phyloP scores from a whole-genome alignment of 805 yeast species.

The Isabelozyma pseudorhagii region DNA sequence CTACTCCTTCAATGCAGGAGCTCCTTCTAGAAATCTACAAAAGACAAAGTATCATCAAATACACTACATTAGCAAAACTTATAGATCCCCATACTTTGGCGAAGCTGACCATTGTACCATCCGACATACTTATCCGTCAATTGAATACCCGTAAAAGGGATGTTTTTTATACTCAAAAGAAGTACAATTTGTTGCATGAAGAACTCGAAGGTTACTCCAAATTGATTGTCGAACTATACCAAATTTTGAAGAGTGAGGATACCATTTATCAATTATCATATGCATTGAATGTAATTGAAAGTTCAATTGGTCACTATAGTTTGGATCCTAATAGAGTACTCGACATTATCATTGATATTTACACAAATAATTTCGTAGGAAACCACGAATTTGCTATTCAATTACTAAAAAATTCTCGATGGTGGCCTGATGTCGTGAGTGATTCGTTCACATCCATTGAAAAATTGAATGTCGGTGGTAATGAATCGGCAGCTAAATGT shows the following conservation, averaged over 20 bases:
- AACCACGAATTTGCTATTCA: conserved; percentile 46
- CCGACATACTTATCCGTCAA: conserved; percentile 31
- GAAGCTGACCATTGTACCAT: conserved; percentile 27
- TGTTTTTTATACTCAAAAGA: conserved; percentile 46
- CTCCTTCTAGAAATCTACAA: conserved; percentile 20
- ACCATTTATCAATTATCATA: conserved; percentile 39
- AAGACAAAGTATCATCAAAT: conserved; percentile 22
- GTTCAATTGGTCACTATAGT: conserved; percentile 68
- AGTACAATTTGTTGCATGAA: conserved; percentile 69
- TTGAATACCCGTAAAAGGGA: conserved; percentile 37
- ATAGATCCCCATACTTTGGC: conserved; percentile 27
- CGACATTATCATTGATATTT: conserved; percentile 58
- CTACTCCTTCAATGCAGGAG: conserved; percentile 14
- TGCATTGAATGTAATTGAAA: conserved; percentile 47
- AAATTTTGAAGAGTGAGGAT: conserved; percentile 36
- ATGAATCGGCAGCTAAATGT: conserved; percentile 50
- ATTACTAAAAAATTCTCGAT: conserved; percentile 52
- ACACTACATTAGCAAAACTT: conserved; percentile 27
- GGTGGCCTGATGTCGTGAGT: conserved; percentile 58
- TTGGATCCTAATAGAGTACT: conserved; percentile 72
- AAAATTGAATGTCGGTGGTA: conserved; percentile 49
- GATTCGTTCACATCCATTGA: conserved; percentile 28
- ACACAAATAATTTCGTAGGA: conserved; percentile 40
- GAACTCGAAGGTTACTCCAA: conserved; percentile 77
- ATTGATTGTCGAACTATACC: conserved; percentile 47